phyloP scores from a whole-genome alignment of 345 rosid species.

The Euphorbia peplus region DNA sequence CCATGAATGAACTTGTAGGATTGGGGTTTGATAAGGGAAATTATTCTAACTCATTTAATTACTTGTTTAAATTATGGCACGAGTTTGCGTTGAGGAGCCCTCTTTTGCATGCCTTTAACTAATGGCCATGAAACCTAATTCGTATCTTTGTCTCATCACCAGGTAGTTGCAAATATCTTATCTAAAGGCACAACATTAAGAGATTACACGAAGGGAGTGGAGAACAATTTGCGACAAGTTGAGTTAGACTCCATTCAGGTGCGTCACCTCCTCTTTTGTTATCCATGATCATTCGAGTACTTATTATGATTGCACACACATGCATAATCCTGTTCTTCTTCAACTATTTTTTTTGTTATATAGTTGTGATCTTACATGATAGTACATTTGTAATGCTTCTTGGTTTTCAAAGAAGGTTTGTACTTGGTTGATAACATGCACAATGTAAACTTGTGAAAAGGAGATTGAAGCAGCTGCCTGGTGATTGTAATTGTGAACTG shows the following conservation, averaged over 20 bases:
- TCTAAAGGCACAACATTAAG: slow-evolving; percentile 79
- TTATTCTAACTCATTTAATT: not conserved
- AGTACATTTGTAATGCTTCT: not conserved
- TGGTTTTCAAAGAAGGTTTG: not conserved
- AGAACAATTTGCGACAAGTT: slow-evolving; percentile 85
- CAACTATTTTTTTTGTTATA: not conserved
- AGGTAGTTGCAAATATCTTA: slow-evolving; percentile 88
- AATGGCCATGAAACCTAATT: not conserved
- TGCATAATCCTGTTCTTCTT: not conserved
- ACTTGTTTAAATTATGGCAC: not conserved
- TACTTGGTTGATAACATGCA: not conserved
- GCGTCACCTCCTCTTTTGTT: slow-evolving; percentile 2
- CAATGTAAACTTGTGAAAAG: not conserved
- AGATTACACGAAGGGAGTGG: slow-evolving; percentile 91
- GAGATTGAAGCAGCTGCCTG: not conserved
- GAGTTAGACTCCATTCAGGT: slow-evolving; percentile 96
- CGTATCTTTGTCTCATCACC: not conserved
- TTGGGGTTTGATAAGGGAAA: not conserved
- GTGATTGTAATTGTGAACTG: not conserved
- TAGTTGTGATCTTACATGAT: not conserved
- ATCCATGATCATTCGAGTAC: not conserved
- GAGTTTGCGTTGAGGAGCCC: not conserved
- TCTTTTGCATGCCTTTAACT: not conserved
- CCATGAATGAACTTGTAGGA: not conserved
- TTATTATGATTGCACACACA: not conserved